Conservation (phyloP, 768 basidiomycete genomes). For the Phylloporus sp. region DNA sequence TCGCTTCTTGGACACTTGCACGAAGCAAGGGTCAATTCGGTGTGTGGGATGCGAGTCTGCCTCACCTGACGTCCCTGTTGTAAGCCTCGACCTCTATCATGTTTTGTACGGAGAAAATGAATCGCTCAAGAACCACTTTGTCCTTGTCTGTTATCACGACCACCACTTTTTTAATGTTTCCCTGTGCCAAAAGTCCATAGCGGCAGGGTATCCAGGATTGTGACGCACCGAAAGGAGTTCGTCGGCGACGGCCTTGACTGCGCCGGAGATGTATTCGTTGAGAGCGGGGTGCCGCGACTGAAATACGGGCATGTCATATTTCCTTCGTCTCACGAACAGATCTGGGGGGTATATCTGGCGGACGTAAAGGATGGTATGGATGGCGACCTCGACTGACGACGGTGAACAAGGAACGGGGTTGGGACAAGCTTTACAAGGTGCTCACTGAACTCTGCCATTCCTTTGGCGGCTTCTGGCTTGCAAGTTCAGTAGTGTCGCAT, state of each 20-base stretch:
- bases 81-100: constrained; percentile 69
- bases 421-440: constrained; percentile 1
- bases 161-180: constrained; percentile 72
- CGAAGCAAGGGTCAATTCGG: constrained; percentile 1
- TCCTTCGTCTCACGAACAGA: constrained; percentile 81
- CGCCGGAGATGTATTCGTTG: constrained; percentile 85
- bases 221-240: constrained; percentile 60
- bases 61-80: constrained; percentile 65
- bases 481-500: constrained; percentile 10
- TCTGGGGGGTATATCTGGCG: constrained; percentile 88
- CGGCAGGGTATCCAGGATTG: neutral
- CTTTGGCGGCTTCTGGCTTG: constrained; percentile 52
- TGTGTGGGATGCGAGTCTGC: neutral
- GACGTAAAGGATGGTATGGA: constrained; percentile 88
- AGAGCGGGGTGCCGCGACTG: constrained; percentile 90
- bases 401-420: constrained; percentile 5
- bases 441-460: constrained; percentile 70
- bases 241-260: constrained; percentile 74
- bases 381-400: constrained; percentile 80
- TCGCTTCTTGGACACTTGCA: constrained; percentile 64
- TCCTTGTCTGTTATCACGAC: constrained; percentile 81
- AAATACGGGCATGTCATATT: constrained; percentile 87
- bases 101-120: constrained; percentile 80
- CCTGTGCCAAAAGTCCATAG: constrained; percentile 39
- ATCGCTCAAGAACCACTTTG: constrained; percentile 81